Base-by-base conservation (phyloP, 768 basidiomycete genomes). In the Trametes cingulata region DNA sequence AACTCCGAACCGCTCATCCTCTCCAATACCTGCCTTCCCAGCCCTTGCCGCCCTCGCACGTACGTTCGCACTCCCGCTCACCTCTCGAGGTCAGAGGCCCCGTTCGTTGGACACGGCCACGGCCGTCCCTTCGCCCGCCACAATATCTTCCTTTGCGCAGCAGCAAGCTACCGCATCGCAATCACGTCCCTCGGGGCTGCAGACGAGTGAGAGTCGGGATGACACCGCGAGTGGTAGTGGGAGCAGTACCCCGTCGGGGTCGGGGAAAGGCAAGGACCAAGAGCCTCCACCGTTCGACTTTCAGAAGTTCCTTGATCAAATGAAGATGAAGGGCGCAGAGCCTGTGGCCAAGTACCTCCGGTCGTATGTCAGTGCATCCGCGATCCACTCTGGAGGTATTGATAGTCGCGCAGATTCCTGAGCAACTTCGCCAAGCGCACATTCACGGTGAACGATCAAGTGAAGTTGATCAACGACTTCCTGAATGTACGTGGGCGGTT, bases 381-480 rank as follows among this genome's bases (percentile, higher is more conserved):
- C 35, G 20, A n/a, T n/a, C 41, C 45, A 45, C 24, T 53, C 42
- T 22, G 37, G 27, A 20, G 17, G 47, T 45, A 36, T 37, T 60
- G 43, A 60, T 29, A n/a, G 51, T 22, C n/a, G 14, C 15, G 5
- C 69, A 98, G 95, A 42, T 98, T 98, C 69, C 72, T 98, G 69
- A 91, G 88, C 71, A 96, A 95, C 67, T 98, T 98, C 67, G 78
- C 92, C 22, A 97, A 95, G 74, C 82, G 91, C 61, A 89, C 93
- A 2, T 96, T 95, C 71, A 90, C 92, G 2, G 90, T 96, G 27
- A 85, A 84, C 60, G 97, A 98, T 68, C 96, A 98, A 71, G 86
- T 97, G 60, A 96, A 93, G 75, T 85, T 98, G 56, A 94, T 99
- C 69, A 89, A 91, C 68, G 95, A 98, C 68, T 99, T 98, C 69